Evolutionary conservation across 2,329 filamentous ascomycete genomes (phyloP).

Genomic region (Metarhizium robertsii): DNA sequence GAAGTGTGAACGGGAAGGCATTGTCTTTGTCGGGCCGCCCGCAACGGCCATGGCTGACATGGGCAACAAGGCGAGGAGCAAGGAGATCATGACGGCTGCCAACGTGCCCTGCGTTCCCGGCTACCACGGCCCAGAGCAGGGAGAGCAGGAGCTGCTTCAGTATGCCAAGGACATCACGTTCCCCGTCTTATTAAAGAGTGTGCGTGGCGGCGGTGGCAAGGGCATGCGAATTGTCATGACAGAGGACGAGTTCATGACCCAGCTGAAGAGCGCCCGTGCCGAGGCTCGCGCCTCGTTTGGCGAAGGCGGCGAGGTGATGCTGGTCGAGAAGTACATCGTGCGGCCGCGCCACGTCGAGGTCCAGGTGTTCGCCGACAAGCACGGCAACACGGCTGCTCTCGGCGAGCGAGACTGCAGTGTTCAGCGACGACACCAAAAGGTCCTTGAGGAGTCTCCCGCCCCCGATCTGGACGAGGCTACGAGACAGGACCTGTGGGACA

Average conservation of each 20-base stretch:
- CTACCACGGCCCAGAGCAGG: constrained; percentile 84
- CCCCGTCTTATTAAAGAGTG: constrained; percentile 70
- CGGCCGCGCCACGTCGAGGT: constrained; percentile 80
- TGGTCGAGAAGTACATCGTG: constrained; percentile 76
- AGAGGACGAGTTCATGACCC: constrained; percentile 58
- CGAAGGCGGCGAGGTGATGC: constrained; percentile 67
- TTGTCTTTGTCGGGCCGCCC: constrained; percentile 91
- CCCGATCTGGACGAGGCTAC: constrained; percentile 53
- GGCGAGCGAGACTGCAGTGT: constrained; percentile 85
- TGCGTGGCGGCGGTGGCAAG: constrained; percentile 74
- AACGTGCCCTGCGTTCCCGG: constrained; percentile 94
- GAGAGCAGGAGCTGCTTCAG: constrained; percentile 46
- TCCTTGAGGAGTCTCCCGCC: constrained; percentile 81
- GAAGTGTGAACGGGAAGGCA: constrained; percentile 78
- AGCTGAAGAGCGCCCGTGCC: constrained; percentile 63
- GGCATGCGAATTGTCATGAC: constrained; percentile 68
- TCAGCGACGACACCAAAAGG: constrained; percentile 81
- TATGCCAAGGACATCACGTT: constrained; percentile 65
- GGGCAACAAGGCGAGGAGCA: constrained; percentile 88
- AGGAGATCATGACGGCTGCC: constrained; percentile 94
- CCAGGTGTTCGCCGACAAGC: constrained; percentile 78
- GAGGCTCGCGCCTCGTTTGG: constrained; percentile 74
- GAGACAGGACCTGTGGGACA: constrained; percentile 53
- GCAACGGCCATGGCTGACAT: constrained; percentile 75
- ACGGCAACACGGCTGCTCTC: constrained; percentile 71